These are phyloP conservation scores for Alternaria ethzedia DNA, from an alignment of 2,329 filamentous ascomycete genomes.

Conservation along the genomic window DNA sequence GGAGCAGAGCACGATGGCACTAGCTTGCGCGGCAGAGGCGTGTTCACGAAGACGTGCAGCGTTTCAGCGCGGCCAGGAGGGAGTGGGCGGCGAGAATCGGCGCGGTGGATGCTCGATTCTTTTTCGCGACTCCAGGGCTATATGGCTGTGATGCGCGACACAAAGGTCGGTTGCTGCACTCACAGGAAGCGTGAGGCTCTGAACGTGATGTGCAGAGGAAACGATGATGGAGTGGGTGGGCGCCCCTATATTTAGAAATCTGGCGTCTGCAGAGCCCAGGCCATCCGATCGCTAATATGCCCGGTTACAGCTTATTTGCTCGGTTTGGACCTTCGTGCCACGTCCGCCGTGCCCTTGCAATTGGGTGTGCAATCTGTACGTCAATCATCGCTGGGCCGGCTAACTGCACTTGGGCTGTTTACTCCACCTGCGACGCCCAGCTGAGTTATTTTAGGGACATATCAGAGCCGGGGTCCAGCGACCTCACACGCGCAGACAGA, in stretches of 20 bases:
- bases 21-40: conserved; percentile 33
- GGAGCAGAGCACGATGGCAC: conserved; percentile 28
- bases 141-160: conserved; percentile 35
- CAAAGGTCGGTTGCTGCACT: conserved; percentile 19
- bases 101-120: conserved; percentile 19
- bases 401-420: conserved; percentile 10
- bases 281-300: conserved; percentile 28
- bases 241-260: conserved; percentile 37
- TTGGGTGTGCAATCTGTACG: conserved; percentile 16
- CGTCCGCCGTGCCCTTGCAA: conserved; percentile 5
- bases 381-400: conserved; percentile 2
- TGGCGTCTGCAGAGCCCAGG: conserved; percentile 29
- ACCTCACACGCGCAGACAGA: conserved; percentile 5
- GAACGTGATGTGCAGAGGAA: conserved; percentile 37
- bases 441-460: conserved; percentile 42
- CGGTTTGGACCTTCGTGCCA: conserved; percentile 10
- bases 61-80: conserved; percentile 31
- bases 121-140: conserved; percentile 28
- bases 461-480: conserved; percentile 16
- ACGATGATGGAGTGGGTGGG: conserved; percentile 28
- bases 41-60: conserved; percentile 25
- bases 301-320: conserved; percentile 17
- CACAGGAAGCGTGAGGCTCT: conserved; percentile 33
- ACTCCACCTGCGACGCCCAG: conserved; percentile 16
- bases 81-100: conserved; percentile 30